Evolutionary conservation across 352 stramenopile genomes (phyloP), one percentile per base, ranked within the genome.

Genomic region (Phytopythium chamaehyphon): DNA sequence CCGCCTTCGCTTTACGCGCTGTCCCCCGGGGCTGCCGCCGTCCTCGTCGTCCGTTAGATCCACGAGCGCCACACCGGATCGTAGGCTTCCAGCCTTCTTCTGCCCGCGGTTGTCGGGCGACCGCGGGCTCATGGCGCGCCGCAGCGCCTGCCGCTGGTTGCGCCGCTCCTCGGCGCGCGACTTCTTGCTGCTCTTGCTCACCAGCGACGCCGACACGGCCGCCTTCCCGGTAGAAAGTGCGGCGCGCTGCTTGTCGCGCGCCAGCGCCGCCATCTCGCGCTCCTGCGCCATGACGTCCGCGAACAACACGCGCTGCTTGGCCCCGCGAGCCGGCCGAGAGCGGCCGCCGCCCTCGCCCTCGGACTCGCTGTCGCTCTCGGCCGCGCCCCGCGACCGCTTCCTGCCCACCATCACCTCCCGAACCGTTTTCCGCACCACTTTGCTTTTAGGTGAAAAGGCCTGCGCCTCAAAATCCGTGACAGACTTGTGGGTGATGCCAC

Each of bases 271-370:
- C 26, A 87, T 85, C 47, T 79, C 73, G 33, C 59, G 66, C 49
- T 82, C 64, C 47, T 86, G 66, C 26, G 75, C 78, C 65, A 84
- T 73, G 8, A 83, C 61, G 28, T 85, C 66, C 6, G 64, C 57
- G 54, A 74, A 84, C 18, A 71, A 55, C 33, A 84, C 70, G 39
- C 59, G 64, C 54, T 67, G 58, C 44, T 70, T 62, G 4, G 59
- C 31, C 24, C 26, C 49, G 50, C 50, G 14, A 0, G 38, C 26
- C 8, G 28, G 26, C 51, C 62, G 26, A 59, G 10, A 54, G 67
- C 55, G 47, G 11, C 47, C 47, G 3, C 43, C 33, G 1, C 42
- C 19, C 12, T 37, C 47, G 19, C 42, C 33, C 19, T 52, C 33
- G 15, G 10, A 5, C 28, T 39, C 18, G 0, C 40, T 35, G 10